Evolutionary conservation across 352 stramenopile genomes (phyloP), one percentile per base, ranked within the genome.

Genomic region (Phytophthora vignae): DNA sequence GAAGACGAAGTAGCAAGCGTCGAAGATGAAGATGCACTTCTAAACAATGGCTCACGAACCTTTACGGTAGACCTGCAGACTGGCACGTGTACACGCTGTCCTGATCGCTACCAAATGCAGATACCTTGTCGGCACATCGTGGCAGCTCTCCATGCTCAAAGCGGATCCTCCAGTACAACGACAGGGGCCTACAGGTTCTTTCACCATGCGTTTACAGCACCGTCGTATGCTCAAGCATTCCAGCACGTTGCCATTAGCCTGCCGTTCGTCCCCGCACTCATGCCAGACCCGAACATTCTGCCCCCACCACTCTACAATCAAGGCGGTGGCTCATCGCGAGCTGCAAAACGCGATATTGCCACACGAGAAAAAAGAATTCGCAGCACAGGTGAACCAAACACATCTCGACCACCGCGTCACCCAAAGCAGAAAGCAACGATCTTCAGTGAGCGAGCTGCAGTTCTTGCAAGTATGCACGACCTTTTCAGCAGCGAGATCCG

Each of bases 111-210:
- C 6, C 64, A 71, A 10, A 31, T 71, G 2, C 38, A 60, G 15
- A 31, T 71, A n/a, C 64, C 56, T 14, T 71, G 64, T 42, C 56
- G 56, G 2, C 64, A 71, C 21, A 60, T 61, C 9, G 14, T 71
- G 3, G 55, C 64, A 19, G 48, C 64, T 22, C 15, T 60, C 7
- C 53, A 54, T 49, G 46, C 17, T 19, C 19, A 60, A 22, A 60
- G 21, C 42, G 31, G 46, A 4, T 60, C 29, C 9, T n/a, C 29
- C 9, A 63, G 11, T 0, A 40, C 40, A 7, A 66, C 64, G 7
- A 2, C 49, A 19, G 48, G 48, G 14, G 55, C 48, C 0, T 60
- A 50, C 15, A 60, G 21, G 4, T 52, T 19, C 44, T 66, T 66
- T 15, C 46, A 65, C 17, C 10, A 1, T 6, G 36, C 55, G 1